These are phyloP conservation scores for Pseudogymnoascus destructans DNA, from an alignment of 2,329 filamentous ascomycete genomes.

Conservation along the genomic window DNA sequence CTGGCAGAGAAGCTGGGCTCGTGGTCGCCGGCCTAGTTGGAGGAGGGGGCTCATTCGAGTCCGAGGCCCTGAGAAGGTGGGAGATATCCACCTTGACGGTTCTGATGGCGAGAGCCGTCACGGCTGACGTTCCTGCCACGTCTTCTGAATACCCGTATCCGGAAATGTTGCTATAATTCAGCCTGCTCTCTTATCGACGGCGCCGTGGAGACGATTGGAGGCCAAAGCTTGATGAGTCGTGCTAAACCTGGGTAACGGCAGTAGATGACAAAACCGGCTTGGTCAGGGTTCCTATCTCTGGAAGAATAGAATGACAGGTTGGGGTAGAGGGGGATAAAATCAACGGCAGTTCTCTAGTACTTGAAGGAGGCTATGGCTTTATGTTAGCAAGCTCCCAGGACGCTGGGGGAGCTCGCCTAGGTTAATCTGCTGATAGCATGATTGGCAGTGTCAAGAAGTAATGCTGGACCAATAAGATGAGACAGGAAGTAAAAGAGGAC, in stretches of 20 bases:
- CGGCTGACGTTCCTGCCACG: conserved; percentile 18
- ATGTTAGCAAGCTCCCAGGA: conserved; percentile 1
- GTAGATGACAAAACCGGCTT: not conserved
- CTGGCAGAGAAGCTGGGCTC: conserved; percentile 28
- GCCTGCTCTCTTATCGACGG: conserved; percentile 1
- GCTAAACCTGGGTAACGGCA: not conserved
- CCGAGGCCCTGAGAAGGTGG: conserved; percentile 65
- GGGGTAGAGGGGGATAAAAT: conserved; percentile 4
- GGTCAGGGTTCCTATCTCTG: conserved; percentile 2
- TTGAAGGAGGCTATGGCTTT: conserved; percentile 6
- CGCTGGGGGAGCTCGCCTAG: conserved; percentile 8
- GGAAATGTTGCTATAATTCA: conserved; percentile 22
- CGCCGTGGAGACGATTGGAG: not conserved
- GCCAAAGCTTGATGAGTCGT: not conserved
- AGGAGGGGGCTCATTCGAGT: conserved; percentile 56
- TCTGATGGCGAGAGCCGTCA: conserved; percentile 25
- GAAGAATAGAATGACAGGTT: conserved; percentile 3
- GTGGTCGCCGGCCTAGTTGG: conserved; percentile 30
- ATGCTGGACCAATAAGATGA: conserved; percentile 9
- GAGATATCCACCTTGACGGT: conserved; percentile 89
- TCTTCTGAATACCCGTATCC: conserved; percentile 5
- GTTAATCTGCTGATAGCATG: conserved; percentile 6
- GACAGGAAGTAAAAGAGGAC: conserved; percentile 3
- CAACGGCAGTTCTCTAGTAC: conserved; percentile 5
- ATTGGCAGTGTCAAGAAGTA: conserved; percentile 8